Evolutionary conservation across 106 monocot genomes (phyloP), one percentile per base, ranked within the genome.

Genomic region (Dendrobium chrysotoxum): DNA sequence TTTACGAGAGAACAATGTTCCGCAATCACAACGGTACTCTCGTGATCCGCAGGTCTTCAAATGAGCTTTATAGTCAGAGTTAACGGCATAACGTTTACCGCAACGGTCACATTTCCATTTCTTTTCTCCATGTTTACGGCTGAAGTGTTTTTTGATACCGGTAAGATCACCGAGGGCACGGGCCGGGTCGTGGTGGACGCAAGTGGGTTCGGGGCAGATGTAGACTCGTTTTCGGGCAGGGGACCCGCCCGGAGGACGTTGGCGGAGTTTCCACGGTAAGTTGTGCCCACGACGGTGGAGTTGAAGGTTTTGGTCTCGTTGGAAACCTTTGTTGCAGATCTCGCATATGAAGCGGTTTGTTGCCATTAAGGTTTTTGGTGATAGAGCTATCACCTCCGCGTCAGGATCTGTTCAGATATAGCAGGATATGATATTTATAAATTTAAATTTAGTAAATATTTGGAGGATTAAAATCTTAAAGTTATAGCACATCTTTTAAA

Each of bases 111-210:
- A 93, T 89, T 89, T 90, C 91, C 92, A 92, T 81, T 90, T 90
- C 86, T 92, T 92, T 88, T 92, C 92, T 1, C 92, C 92, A 81
- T 92, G 92, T 79, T 92, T 92, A 5, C 92, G 77, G 81, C 90
- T 88, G 80, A 92, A 92, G 79, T 92, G 93, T 77, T 93, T 93
- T 83, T 93, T 93, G 82, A 93, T 90, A 5, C 92, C 93, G 5
- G 93, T 93, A 44, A 93, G 88, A 73, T 93, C 91, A 7, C 91
- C 91, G 21, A 93, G 89, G 10, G 93, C 93, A 28, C 93, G 86
- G 23, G 91, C 85, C 2, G 91, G 94, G 80, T 94, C 88, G 79
- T 94, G 91, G 88, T 94, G 94, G 85, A 94, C 89, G 78, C 94
- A 94, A 18, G 82, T 82, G 13, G 90, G 88, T 80, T 94, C 94